phyloP scores from a whole-genome alignment of 1,139 yeast genomes.

The Geotrichum klebahnii region DNA sequence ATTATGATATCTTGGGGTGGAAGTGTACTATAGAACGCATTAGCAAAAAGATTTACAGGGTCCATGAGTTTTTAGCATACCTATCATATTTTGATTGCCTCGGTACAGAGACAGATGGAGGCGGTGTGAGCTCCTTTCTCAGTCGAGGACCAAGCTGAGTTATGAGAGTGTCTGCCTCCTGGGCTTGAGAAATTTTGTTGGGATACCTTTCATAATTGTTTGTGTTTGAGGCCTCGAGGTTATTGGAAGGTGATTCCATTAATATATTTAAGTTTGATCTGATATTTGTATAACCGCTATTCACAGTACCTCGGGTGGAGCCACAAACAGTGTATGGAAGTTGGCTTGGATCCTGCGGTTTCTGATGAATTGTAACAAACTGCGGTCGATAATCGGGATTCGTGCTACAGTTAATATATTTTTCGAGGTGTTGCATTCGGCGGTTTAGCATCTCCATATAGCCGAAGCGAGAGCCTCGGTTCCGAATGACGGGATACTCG shows the following conservation, averaged over 20 bases:
- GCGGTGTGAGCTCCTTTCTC: constrained; percentile 17
- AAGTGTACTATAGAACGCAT: not conserved
- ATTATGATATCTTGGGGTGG: constrained; percentile 29
- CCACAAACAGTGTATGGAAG: constrained; percentile 5
- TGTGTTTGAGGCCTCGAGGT: too few relatives aligned
- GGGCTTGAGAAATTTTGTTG: constrained; percentile 1
- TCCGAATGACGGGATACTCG: constrained; percentile 39
- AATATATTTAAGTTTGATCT: constrained; percentile 1
- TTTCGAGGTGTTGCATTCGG: constrained; percentile 35
- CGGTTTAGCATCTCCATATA: constrained; percentile 37
- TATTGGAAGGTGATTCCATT: too few relatives aligned
- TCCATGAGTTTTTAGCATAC: not conserved
- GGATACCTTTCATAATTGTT: too few relatives aligned
- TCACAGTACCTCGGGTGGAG: constrained; percentile 17
- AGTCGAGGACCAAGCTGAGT: constrained; percentile 22
- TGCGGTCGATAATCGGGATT: constrained; percentile 21
- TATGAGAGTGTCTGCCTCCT: constrained; percentile 20
- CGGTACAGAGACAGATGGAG: not conserved
- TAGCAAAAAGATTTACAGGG: not conserved
- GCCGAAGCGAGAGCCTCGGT: constrained; percentile 41
- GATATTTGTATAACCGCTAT: constrained; percentile 18
- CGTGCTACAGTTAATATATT: constrained; percentile 27
- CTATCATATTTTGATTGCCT: constrained; percentile 1
- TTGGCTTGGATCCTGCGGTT: constrained; percentile 12
- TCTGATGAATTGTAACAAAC: constrained; percentile 20